Evolutionary conservation across 164 flowering plant species (phyloP), one percentile per base, ranked within the genome.

Genomic region (Hamamelis virginiana): DNA sequence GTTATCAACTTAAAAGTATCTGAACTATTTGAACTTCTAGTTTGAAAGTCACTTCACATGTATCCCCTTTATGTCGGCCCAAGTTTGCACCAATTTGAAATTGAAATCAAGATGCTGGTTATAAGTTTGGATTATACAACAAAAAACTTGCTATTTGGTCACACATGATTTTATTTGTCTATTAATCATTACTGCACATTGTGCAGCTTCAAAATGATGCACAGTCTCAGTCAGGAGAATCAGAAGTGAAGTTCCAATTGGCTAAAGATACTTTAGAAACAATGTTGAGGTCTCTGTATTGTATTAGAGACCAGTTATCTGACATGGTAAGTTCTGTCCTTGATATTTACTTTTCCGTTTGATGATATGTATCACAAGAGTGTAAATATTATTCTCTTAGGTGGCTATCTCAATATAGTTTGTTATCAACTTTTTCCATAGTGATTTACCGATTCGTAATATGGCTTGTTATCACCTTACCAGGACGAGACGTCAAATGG

Each of bases 191-290:
- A 65, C n/a, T 68, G 41, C 5, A 4, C 18, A 28, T 69, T 73
- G 23, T 79, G 74, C 89, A 87, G 90, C 87, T 86, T 64, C 88
- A 84, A 66, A 79, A 77, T 76, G 84, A 84, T 71, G 64, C 80
- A 41, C 78, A 73, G 58, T 52, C 86, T 47, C 56, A 58, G 18
- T 56, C 67, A 27, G 83, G 81, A 38, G 90, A 90, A 67, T 65
- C 65, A 16, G 88, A 83, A 22, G 86, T 86, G 69, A 87, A 85
- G 72, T 88, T 90, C 69, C 91, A 85, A 72, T 41, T 83, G 76
- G 82, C 78, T 63, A 85, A 78, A 68, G 92, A 85, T 73, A 76
- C 82, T 48, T 69, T 85, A 28, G 85, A 87, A 13, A 80, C 87
- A 57, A 87, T 87, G 90, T 59, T 84, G 74, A 79, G 59, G 53